Percentiles rank a stretch among this genome's conserved stretches.
These are phyloP conservation scores for Triticum dicoccoides DNA, from an alignment of 176 grass and related monocot genomes.

Conservation along the genomic window DNA sequence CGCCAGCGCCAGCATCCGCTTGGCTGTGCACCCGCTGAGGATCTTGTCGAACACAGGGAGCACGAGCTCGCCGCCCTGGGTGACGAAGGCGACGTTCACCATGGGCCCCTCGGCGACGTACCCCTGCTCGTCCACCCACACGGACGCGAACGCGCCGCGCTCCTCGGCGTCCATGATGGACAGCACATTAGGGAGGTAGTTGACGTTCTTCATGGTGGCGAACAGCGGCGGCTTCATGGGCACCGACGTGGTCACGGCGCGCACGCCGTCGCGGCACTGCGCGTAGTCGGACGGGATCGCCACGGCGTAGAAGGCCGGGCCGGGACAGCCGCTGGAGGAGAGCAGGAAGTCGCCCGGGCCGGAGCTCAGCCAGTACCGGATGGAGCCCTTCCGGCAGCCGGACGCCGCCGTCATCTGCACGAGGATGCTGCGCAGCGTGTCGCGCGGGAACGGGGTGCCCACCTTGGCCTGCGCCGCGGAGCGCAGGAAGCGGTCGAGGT, in stretches of 20 bases:
- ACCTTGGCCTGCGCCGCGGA: conserved; percentile 65
- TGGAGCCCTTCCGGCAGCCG: conserved; percentile 66
- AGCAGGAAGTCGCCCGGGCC: conserved; percentile 85
- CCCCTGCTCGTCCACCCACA: conserved; percentile 70
- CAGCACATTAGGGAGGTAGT: conserved; percentile 92
- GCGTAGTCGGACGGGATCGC: conserved; percentile 60
- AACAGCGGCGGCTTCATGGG: conserved; percentile 92
- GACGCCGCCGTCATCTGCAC: conserved; percentile 81
- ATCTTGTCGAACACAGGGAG: conserved; percentile 69
- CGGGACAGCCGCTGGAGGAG: conserved; percentile 42
- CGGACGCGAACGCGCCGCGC: conserved; percentile 56
- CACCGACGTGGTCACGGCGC: conserved; percentile 60
- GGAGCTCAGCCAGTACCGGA: conserved; percentile 72
- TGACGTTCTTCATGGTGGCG: conserved; percentile 84
- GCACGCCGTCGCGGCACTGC: conserved; percentile 63
- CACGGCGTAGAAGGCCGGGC: conserved; percentile 75
- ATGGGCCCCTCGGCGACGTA: conserved; percentile 77
- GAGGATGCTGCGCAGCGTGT: conserved; percentile 47
- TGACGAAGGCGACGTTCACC: conserved; percentile 88
- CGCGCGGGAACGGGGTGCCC: conserved; percentile 46
- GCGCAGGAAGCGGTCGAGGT: conserved; percentile 85
- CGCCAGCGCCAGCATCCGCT: conserved; percentile 58
- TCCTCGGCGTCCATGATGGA: conserved; percentile 88
- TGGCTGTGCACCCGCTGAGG: conserved; percentile 80
- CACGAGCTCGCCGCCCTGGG: conserved; percentile 39